Conservation (phyloP, 1,139 yeast genomes). For the Kurtzmaniella quercitrusa region DNA sequence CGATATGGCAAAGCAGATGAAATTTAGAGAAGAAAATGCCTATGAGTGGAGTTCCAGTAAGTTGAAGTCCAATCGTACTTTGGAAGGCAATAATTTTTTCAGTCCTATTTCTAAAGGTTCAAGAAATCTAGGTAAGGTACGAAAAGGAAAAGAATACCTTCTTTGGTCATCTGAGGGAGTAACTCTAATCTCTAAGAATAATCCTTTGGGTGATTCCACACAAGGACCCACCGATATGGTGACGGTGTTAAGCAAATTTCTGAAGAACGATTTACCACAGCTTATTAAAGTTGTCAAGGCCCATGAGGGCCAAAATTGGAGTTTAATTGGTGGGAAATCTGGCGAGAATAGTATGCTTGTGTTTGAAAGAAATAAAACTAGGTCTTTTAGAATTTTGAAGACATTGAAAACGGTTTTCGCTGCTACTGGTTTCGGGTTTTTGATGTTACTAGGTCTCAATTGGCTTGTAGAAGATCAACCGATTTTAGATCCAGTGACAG, state of each 20-base stretch:
- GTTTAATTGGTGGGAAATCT: constrained; percentile 30
- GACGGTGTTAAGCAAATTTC: constrained; percentile 37
- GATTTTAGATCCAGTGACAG: neutral
- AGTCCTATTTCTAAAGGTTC: constrained; percentile 26
- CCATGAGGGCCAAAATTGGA: constrained; percentile 32
- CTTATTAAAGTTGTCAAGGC: constrained; percentile 25
- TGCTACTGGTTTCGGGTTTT: constrained; percentile 29
- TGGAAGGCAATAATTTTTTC: constrained; percentile 48
- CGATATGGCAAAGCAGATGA: constrained; percentile 36
- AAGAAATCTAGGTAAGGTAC: neutral
- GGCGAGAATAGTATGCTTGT: constrained; percentile 24
- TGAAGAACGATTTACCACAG: constrained; percentile 23
- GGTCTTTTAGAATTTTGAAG: constrained; percentile 10
- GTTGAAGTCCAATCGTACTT: constrained; percentile 30
- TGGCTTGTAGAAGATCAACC: constrained; percentile 17
- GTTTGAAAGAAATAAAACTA: constrained; percentile 16
- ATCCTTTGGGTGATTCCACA: constrained; percentile 32
- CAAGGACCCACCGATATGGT: constrained; percentile 42
- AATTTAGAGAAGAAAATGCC: constrained; percentile 48
- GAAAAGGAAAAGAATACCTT: constrained; percentile 25
- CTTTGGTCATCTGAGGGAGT: constrained; percentile 44
- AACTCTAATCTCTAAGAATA: constrained; percentile 29
- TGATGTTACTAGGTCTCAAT: constrained; percentile 26
- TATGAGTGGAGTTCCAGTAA: constrained; percentile 48
- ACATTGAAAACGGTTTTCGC: constrained; percentile 27